Base-by-base conservation (phyloP, 345 rosid species). In the Aquilaria malaccensis region DNA sequence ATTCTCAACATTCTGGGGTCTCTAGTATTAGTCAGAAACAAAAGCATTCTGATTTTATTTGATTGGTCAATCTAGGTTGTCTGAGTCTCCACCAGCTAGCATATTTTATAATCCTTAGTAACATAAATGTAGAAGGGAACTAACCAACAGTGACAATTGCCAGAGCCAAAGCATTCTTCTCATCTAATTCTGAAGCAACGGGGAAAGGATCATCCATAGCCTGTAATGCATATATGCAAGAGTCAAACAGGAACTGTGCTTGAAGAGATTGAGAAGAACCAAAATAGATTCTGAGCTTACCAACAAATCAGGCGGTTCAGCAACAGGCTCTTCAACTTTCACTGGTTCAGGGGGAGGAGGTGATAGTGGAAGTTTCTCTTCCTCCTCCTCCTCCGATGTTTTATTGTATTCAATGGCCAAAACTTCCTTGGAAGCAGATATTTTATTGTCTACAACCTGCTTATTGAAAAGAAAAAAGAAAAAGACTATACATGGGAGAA, bases 71-170 rank as follows among this genome's bases (percentile, higher is more conserved):
- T 51, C 43, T 4, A 37, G 43, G 4, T 37, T 37, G 43, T 37
- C 7, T 7, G 43, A 37, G 43, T 37, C 14, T 53, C 60, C 50
- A 41, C 29, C 45, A 61, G 11, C 31, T 45, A 33, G 33, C 6
- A 22, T 12, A 50, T 4, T 30, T 60, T 2, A 51, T 12, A 33
- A 50, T 62, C 48, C 10, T 45, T 30, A 45, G 53, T 55, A 22
- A 32, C 47, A 29, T 4, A 22, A 37, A 37, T n/a, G 53, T 37
- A 37, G 43, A 37, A 37, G 59, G 68, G 9, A 56, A 59, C 81
- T 69, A 76, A 94, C 99, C 85, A 73, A 78, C 85, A 14, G 99
- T 89, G 67, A 94, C 86, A 69, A 90, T 90, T 50, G 99, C 97
- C 82, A 94, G 77, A 69, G 97, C 96, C 74, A 88, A 71, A 52